Percentiles rank a stretch among this genome's conserved stretches.
Conservation (phyloP, 1,139 yeast species). For the Chernovozyma aurita region DNA sequence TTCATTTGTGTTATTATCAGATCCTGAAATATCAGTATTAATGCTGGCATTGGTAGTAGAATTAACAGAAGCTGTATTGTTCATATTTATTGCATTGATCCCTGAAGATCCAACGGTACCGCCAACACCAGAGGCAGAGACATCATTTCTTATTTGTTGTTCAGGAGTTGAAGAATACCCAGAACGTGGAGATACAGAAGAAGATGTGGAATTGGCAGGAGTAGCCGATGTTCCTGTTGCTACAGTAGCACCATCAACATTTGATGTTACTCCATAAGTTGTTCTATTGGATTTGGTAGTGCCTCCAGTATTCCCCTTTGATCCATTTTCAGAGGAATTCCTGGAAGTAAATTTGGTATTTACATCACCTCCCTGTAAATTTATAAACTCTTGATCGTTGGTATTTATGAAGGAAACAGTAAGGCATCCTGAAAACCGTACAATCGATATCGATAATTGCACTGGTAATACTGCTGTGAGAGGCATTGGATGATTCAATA, state of each 20-base stretch:
- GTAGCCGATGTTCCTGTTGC: neutral
- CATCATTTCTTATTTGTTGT: neutral
- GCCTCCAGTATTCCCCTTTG: neutral
- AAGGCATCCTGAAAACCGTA: constrained; percentile 88
- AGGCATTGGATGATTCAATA: constrained; percentile 82
- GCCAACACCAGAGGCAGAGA: neutral
- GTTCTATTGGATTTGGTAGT: neutral
- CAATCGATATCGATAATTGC: constrained; percentile 78
- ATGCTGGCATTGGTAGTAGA: neutral
- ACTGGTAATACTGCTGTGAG: constrained; percentile 84
- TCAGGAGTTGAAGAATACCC: neutral
- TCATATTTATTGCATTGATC: neutral
- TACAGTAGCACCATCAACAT: neutral
- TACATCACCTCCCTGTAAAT: neutral
- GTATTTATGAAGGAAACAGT: constrained; percentile 70
- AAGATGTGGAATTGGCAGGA: neutral
- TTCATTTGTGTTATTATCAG: constrained; percentile 6
- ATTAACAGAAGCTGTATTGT: neutral
- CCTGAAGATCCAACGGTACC: neutral
- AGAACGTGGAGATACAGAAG: neutral
- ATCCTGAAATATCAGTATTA: neutral
- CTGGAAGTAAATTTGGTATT: too few relatives aligned
- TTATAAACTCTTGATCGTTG: constrained; percentile 31
- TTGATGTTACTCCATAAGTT: neutral
- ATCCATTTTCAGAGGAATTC: too few relatives aligned